Evolutionary conservation across 139 green algal genomes (phyloP), one percentile per base, ranked within the genome.

Genomic region (Microglena sp.): DNA sequence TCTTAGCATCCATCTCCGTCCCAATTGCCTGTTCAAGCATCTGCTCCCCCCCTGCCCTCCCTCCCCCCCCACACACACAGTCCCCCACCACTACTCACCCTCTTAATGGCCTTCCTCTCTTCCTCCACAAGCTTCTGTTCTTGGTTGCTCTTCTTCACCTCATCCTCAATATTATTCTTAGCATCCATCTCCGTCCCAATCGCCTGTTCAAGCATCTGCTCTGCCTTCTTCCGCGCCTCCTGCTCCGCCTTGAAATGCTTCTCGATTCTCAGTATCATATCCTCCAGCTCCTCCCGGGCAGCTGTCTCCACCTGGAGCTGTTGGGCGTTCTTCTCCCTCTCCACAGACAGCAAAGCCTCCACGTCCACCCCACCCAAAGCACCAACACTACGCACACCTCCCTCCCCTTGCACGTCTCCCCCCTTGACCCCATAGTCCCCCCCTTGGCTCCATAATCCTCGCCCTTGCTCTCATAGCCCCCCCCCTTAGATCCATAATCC

Each of bases 201-300:
- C 18, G 53, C 21, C 35, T 66, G 67, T 62, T 84, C 62, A 33
- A 83, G 61, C 70, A 82, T 57, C 67, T 84, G 70, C 67, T 89
- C 85, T 11, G 82, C 80, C 53, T 82, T 76, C 59, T 80, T 75
- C 3, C 73, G 55, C 22, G 73, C 73, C 46, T 11, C 69, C 69
- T 79, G 72, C 62, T 87, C 80, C 26, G 74, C 69, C 72, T 89
- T 90, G 62, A 92, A 88, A 64, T 92, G 84, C 43, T 79, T 79
- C 75, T 94, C 84, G 33, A 92, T 87, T 31, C 85, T 77, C 67
- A 89, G 66, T 11, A 92, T 71, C 87, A 94, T 94, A 45, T 90
- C 82, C 71, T 94, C 87, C 45, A 94, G 73, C 69, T 92, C 84
- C 65, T 75, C 73, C 27, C 73, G 35, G 3, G 67, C 66, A 18